phyloP scores from a whole-genome alignment of 2,329 filamentous ascomycete species.

The Alternaria longipes region DNA sequence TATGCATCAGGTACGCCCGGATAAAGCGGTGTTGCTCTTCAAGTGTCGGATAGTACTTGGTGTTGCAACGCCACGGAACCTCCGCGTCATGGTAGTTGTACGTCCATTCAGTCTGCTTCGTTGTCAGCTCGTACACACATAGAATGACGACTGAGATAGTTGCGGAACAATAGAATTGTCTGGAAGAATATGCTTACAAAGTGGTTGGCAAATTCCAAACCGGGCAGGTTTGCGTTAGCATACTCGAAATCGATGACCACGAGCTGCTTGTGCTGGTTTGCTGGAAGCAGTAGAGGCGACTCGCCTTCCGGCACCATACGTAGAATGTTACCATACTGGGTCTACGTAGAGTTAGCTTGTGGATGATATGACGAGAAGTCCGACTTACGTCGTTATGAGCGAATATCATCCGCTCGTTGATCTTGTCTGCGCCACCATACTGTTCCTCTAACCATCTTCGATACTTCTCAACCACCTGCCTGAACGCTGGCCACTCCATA shows the following conservation, averaged over 20 bases:
- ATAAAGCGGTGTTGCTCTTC: conserved; percentile 89
- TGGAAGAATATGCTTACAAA: conserved; percentile 66
- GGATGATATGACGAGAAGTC: neutral
- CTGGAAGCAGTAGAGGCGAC: conserved; percentile 85
- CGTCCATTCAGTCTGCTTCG: conserved; percentile 80
- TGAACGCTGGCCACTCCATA: conserved; percentile 82
- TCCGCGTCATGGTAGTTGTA: conserved; percentile 91
- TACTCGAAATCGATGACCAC: conserved; percentile 99
- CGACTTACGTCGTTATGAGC: conserved; percentile 91
- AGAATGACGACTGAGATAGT: neutral
- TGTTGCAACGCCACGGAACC: conserved; percentile 73
- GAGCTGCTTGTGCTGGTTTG: conserved; percentile 94
- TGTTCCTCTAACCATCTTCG: conserved; percentile 74
- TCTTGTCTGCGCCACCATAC: conserved; percentile 72
- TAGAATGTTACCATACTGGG: conserved; percentile 97
- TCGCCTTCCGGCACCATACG: conserved; percentile 74
- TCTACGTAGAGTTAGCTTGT: conserved; percentile 62
- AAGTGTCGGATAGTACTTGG: conserved; percentile 74
- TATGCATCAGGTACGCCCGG: conserved; percentile 84
- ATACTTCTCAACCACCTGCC: conserved; percentile 77
- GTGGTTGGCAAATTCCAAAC: conserved; percentile 95
- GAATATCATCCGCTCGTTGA: conserved; percentile 84
- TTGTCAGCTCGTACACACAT: neutral
- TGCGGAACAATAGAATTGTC: neutral
- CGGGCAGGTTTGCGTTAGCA: conserved; percentile 84